Percentiles rank a stretch among this genome's conserved stretches.
Evolutionary conservation across 805 yeast genomes (phyloP).

Genomic region (Vanderwaltozyma yarrowii): DNA sequence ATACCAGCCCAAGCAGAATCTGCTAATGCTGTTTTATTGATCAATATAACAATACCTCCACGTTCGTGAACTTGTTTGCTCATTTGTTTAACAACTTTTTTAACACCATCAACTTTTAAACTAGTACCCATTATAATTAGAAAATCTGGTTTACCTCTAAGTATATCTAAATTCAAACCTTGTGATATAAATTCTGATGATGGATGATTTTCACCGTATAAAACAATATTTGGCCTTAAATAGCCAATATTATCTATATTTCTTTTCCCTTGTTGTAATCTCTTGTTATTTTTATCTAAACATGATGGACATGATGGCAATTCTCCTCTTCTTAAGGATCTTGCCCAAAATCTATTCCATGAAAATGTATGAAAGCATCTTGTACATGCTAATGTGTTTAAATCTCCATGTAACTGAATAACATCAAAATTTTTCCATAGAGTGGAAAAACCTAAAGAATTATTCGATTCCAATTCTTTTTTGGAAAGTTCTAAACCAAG

Average conservation of each 20-base stretch:
- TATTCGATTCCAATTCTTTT: slow-evolving; percentile 11
- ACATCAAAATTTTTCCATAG: slow-evolving; percentile 62
- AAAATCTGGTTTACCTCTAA: slow-evolving; percentile 55
- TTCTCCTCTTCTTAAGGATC: slow-evolving; percentile 45
- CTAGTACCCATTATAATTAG: slow-evolving; percentile 90
- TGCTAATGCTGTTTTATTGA: slow-evolving; percentile 60
- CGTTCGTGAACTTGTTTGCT: slow-evolving; percentile 64
- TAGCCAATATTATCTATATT: slow-evolving; percentile 60
- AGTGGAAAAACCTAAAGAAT: slow-evolving; percentile 19
- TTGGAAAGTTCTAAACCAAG: slow-evolving; percentile 55
- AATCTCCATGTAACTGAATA: slow-evolving; percentile 85
- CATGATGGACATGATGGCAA: slow-evolving; percentile 76
- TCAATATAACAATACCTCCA: slow-evolving; percentile 68
- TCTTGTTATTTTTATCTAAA: slow-evolving; percentile 40
- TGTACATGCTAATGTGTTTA: slow-evolving; percentile 68
- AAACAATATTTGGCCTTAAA: slow-evolving; percentile 79
- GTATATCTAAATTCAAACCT: slow-evolving; percentile 56
- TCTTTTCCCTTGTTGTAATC: slow-evolving; percentile 65
- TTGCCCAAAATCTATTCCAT: slow-evolving; percentile 51
- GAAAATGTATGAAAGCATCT: slow-evolving; percentile 46
- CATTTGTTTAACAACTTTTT: slow-evolving; percentile 57
- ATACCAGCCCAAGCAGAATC: slow-evolving; percentile 55
- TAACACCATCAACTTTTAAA: slow-evolving; percentile 82
- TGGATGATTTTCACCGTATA: slow-evolving; percentile 93
- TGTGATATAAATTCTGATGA: slow-evolving; percentile 67